Evolutionary conservation across 225 moss, liverwort and hornwort genomes (phyloP).

Genomic region (Sphagnum tenellum): DNA sequence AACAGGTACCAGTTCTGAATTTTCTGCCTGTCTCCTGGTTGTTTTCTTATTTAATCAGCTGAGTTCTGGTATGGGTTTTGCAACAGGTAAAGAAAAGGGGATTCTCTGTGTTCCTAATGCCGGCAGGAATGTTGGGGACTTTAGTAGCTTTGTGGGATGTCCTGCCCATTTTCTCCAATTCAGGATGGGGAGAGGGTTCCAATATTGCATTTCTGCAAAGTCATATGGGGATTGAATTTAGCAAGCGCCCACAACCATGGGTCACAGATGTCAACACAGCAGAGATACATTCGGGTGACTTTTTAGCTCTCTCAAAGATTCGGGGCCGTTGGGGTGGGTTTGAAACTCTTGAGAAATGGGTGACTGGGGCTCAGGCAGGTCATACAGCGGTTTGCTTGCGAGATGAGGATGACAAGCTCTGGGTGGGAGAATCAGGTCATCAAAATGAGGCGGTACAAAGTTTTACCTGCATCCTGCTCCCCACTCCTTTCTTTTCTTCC

Average conservation of each 20-base stretch:
- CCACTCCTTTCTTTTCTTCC: not conserved
- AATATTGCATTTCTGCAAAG: conserved; percentile 51
- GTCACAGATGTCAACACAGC: conserved; percentile 37
- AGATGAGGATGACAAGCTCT: conserved; percentile 58
- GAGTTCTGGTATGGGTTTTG: too few relatives aligned
- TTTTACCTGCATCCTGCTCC: not conserved
- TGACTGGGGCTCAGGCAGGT: conserved; percentile 63
- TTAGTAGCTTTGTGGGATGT: conserved; percentile 61
- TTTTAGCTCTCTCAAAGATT: conserved; percentile 59
- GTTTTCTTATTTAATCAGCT: too few relatives aligned
- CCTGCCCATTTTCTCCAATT: conserved; percentile 48
- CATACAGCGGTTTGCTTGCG: conserved; percentile 64
- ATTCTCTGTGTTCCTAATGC: conserved; percentile 65
- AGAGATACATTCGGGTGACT: conserved; percentile 57
- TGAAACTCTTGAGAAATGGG: conserved; percentile 71
- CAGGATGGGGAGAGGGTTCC: conserved; percentile 52
- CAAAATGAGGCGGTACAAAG: conserved; percentile 44
- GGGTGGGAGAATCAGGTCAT: conserved; percentile 68
- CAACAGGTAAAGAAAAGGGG: conserved; percentile 54
- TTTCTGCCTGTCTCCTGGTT: too few relatives aligned
- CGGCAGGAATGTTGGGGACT: conserved; percentile 66
- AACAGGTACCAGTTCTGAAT: too few relatives aligned
- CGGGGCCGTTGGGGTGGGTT: conserved; percentile 69
- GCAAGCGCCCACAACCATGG: conserved; percentile 42
- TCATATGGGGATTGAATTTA: conserved; percentile 55